Evolutionary conservation across 306 rosid genomes (phyloP), one percentile per base, ranked within the genome.

Genomic region (Prunus mume): DNA sequence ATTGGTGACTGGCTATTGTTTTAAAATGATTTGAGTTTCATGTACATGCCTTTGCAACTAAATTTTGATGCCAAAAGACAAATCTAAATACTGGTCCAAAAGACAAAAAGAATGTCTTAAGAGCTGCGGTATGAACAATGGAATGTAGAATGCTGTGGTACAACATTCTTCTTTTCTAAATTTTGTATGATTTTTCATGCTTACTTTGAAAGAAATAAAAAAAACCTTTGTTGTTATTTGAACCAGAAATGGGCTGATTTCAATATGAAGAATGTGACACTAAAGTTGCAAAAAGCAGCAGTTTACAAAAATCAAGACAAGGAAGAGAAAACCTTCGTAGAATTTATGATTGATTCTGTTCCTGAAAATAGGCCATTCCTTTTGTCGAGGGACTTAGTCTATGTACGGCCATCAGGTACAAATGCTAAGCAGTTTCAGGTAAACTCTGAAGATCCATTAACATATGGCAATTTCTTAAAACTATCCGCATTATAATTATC

Each of bases 351-450:
- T 19, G 69, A 51, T 30, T 76, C 76, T 71, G 20, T 72, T 76
- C 75, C 18, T 9, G 66, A 45, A 43, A 17, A 20, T 5, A 76
- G 60, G 2, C 84, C 87, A 2, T 79, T 25, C 64, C 81, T 83
- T 65, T 71, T 79, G 13, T 83, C 84, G 28, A 76, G 87, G 70
- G 84, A 83, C 46, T 46, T 72, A 1, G 84, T 83, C 58, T 52
- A 58, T 43, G 84, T 78, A 13, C 62, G 73, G 32, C 81, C 76
- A 57, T 30, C 55, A 17, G 79, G 65, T 28, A 43, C 19, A 3
- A n/a, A 9, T 1, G 65, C 1, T 47, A 18, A 79, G 17, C 55
- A 19, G 2, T 66, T 79, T 61, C 63, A 78, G 81, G 81, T 78
- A 69, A 47, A 54, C 65, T 61, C 50, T 49, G 4, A 30, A 60